Conservation (phyloP, 2,329 filamentous ascomycete species). For the Curvularia sp. region DNA sequence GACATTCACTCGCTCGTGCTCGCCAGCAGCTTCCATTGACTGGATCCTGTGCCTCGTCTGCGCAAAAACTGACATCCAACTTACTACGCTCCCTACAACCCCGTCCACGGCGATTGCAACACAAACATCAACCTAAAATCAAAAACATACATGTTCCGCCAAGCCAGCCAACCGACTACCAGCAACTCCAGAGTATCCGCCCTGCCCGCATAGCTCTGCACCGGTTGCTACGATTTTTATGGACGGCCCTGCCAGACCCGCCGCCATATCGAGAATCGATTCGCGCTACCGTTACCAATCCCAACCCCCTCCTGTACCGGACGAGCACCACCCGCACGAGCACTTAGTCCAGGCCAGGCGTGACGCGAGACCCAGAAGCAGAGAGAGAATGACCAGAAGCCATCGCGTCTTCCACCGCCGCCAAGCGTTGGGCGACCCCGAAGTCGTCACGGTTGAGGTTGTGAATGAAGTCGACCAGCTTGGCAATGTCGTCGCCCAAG, state of each 20-base stretch:
- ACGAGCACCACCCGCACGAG: conserved; percentile 19
- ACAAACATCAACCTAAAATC: neutral
- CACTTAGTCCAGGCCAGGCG: conserved; percentile 13
- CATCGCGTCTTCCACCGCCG: conserved; percentile 48
- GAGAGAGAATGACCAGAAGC: conserved; percentile 38
- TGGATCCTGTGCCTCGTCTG: conserved; percentile 36
- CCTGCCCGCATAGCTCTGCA: neutral
- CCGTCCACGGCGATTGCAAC: neutral
- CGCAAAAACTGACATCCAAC: conserved; percentile 27
- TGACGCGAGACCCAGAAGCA: conserved; percentile 30
- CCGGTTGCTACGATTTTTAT: conserved; percentile 30
- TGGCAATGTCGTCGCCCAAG: conserved; percentile 36
- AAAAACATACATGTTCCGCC: conserved; percentile 37
- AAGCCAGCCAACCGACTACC: conserved; percentile 30
- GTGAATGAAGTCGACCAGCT: conserved; percentile 39
- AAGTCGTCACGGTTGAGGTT: conserved; percentile 42
- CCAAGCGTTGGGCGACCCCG: conserved; percentile 24
- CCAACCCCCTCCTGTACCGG: conserved; percentile 9
- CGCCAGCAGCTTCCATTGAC: conserved; percentile 44
- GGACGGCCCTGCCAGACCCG: conserved; percentile 33
- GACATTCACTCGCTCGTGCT: conserved; percentile 38
- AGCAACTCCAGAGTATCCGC: conserved; percentile 27
- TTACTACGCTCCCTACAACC: conserved; percentile 23
- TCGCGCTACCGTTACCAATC: conserved; percentile 33
- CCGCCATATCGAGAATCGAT: conserved; percentile 36